Conservation (phyloP, 768 basidiomycete species). For the Tylopilus balloui region DNA sequence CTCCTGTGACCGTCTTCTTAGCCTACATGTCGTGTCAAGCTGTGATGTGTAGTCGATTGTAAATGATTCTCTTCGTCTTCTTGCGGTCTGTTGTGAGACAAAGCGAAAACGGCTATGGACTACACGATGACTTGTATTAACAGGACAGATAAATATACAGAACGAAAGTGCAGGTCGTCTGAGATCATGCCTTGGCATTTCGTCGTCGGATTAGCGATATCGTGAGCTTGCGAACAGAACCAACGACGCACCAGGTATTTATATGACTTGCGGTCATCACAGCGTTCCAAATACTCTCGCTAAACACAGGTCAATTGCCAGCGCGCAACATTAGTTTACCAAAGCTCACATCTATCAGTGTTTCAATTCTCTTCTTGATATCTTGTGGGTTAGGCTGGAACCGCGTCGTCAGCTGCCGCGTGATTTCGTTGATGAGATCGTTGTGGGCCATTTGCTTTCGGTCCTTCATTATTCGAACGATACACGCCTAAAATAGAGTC, state of each 20-base stretch:
- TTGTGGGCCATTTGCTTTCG: slow-evolving; percentile 85
- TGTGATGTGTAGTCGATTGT: slow-evolving; percentile 28
- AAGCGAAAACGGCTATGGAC: background rate
- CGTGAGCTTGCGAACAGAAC: background rate
- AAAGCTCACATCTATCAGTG: slow-evolving; percentile 77
- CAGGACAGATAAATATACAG: background rate
- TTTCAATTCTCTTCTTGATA: slow-evolving; percentile 94
- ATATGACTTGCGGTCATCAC: slow-evolving; percentile 84
- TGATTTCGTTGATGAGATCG: slow-evolving; percentile 87
- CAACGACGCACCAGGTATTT: slow-evolving; percentile 56
- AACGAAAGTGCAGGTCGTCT: background rate
- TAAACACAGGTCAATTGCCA: slow-evolving; percentile 28
- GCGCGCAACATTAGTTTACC: background rate
- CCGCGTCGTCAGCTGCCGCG: slow-evolving; percentile 74
- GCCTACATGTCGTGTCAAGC: slow-evolving; percentile 34
- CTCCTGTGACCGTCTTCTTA: slow-evolving; percentile 14
- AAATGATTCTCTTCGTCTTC: background rate
- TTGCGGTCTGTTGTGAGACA: background rate
- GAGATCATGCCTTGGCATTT: slow-evolving; percentile 23
- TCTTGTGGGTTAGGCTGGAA: slow-evolving; percentile 82
- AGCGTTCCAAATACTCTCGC: slow-evolving; percentile 93
- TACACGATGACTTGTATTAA: background rate
- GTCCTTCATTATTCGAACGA: slow-evolving; percentile 97
- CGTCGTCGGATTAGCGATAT: slow-evolving; percentile 2
- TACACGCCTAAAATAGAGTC: slow-evolving; percentile 70